Evolutionary conservation across 164 flowering plant genomes (phyloP), one percentile per base, ranked within the genome.

Genomic region (Euptelea pleiosperma): DNA sequence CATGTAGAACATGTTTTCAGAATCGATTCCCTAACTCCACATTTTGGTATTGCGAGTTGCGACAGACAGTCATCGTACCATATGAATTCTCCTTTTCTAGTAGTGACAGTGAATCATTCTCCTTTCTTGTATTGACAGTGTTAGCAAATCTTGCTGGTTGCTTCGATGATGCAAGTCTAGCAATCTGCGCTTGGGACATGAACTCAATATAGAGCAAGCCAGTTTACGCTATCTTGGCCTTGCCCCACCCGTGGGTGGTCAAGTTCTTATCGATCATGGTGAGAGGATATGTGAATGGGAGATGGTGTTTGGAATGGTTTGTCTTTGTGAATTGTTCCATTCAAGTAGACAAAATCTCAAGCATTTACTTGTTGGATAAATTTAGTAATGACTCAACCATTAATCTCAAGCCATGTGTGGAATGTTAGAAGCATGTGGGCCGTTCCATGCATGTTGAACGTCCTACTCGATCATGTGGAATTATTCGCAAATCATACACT

Each of bases 31-130:
- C 6, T 76, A 78, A 76, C 3, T 63, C 41, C 7, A 2, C 2
- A 33, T 72, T 35, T 0, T 79, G 67, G 75, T 78, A 80, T 44
- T 70, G 70, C n/a, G n/a, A n/a, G n/a, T n/a, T n/a, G n/a, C 28
- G 78, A 43, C 19, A 68, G 48, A 34, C 88, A 83, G 40, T 75
- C 24, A 42, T 78, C 83, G 25, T 73, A 75, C 80, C 79, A 83
- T 11, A 72, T 65, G 36, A 66, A 49, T 0, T 69, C 82, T 1
- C 44, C n/a, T n/a, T n/a, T n/a, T n/a, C n/a, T n/a, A n/a, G n/a
- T n/a, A n/a, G n/a, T n/a, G n/a, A n/a, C n/a, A n/a, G n/a, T n/a
- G n/a, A n/a, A n/a, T n/a, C n/a, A n/a, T n/a, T n/a, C n/a, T n/a
- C n/a, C 77, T 51, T 73, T 70, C 41, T 70, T 60, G 44, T 59